Evolutionary conservation across 805 yeast species (phyloP).

Genomic region (Sporopachydermia quercuum): DNA sequence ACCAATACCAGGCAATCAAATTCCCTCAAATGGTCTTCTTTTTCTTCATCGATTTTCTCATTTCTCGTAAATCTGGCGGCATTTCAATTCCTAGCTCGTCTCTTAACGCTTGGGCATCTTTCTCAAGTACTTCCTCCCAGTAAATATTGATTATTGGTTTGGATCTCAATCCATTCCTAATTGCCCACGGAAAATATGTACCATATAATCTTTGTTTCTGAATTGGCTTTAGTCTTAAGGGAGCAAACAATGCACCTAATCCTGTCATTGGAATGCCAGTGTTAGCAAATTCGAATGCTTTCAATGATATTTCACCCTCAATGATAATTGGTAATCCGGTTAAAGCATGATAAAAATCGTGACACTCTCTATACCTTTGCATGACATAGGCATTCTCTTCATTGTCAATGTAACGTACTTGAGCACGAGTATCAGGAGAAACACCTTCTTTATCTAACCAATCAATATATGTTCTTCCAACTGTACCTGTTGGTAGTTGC

Average conservation of each 20-base stretch:
- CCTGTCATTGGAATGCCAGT: constrained; percentile 94
- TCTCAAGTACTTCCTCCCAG: constrained; percentile 76
- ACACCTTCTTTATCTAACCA: constrained; percentile 85
- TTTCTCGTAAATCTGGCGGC: constrained; percentile 65
- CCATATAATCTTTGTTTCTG: constrained; percentile 51
- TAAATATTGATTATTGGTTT: constrained; percentile 74
- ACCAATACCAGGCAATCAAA: too few species aligned
- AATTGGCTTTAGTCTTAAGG: constrained; percentile 49
- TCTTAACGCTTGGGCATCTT: constrained; percentile 61
- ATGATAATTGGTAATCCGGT: constrained; percentile 80
- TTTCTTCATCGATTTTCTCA: constrained; percentile 29
- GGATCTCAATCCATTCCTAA: constrained; percentile 53
- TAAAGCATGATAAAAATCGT: constrained; percentile 89
- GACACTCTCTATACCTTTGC: constrained; percentile 91
- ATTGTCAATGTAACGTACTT: constrained; percentile 77
- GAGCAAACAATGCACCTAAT: constrained; percentile 80
- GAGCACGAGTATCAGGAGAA: constrained; percentile 84
- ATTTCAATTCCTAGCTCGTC: constrained; percentile 52
- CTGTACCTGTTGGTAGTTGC: constrained; percentile 45
- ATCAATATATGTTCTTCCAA: constrained; percentile 65
- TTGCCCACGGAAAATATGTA: constrained; percentile 81
- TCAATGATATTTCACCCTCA: constrained; percentile 94
- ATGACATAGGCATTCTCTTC: constrained; percentile 85
- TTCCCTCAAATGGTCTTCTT: constrained; percentile 6
- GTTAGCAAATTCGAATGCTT: constrained; percentile 83